Evolutionary conservation across 1,284 basidiomycete species (phyloP).

Genomic region (Athelia sp.): DNA sequence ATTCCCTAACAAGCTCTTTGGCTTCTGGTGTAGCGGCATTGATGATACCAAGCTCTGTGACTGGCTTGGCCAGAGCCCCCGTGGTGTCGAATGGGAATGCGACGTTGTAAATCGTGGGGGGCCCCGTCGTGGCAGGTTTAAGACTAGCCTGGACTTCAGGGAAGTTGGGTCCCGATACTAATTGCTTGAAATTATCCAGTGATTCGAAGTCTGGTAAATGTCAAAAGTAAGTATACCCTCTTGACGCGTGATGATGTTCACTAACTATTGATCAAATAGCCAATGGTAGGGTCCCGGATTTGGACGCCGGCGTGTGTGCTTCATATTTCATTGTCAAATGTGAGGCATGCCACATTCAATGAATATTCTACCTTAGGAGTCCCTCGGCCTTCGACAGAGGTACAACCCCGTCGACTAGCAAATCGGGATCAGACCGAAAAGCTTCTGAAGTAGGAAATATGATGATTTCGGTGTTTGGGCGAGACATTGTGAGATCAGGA

Average conservation of each 20-base stretch:
- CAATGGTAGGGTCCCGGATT: neutral
- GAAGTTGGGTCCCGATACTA: neutral
- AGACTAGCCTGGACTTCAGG: neutral
- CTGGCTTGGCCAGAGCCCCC: neutral
- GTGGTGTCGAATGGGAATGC: neutral
- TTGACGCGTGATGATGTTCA: neutral
- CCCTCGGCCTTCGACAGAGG: slow-evolving; percentile 10
- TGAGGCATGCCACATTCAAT: neutral
- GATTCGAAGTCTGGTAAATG: neutral
- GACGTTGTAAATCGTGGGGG: neutral
- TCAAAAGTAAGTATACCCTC: neutral
- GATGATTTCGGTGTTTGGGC: slow-evolving; percentile 17
- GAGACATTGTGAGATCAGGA: slow-evolving; percentile 6
- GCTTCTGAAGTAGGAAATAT: slow-evolving; percentile 15
- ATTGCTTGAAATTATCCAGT: neutral
- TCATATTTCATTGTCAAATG: neutral
- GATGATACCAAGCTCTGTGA: neutral
- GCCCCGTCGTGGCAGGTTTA: neutral
- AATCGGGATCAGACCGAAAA: slow-evolving; percentile 4
- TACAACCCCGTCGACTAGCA: slow-evolving; percentile 7
- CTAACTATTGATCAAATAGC: neutral
- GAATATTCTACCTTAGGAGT: slow-evolving; percentile 7
- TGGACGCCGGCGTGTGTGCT: neutral
- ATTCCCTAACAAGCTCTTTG: neutral
- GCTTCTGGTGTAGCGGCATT: neutral